Percentiles rank a stretch among this genome's conserved stretches.
Evolutionary conservation across 805 yeast species (phyloP).

Genomic region (Metschnikowia koreensis): DNA sequence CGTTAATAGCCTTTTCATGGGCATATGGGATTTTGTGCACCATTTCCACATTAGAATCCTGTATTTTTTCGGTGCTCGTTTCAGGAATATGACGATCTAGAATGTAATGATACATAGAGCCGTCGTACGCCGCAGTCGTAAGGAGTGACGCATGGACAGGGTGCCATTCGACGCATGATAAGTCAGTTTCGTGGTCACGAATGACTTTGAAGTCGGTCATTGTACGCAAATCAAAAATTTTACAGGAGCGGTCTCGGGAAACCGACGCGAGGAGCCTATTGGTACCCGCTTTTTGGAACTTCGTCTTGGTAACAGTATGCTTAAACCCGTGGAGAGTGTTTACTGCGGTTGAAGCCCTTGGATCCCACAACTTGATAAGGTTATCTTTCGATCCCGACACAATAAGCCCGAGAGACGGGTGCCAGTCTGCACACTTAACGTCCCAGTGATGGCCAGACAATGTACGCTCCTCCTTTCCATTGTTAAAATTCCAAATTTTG

Average conservation of each 20-base stretch:
- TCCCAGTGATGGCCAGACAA: conserved; percentile 98
- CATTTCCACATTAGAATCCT: conserved; percentile 31
- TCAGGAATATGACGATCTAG: conserved; percentile 52
- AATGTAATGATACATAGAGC: conserved; percentile 75
- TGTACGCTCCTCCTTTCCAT: conserved; percentile 76
- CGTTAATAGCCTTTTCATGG: conserved; percentile 89
- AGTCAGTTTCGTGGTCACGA: conserved; percentile 79
- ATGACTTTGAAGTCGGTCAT: conserved; percentile 75
- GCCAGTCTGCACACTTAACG: conserved; percentile 97
- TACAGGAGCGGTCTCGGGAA: conserved; percentile 83
- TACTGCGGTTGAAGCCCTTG: conserved; percentile 71
- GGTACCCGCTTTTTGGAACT: conserved; percentile 83
- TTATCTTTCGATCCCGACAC: conserved; percentile 96
- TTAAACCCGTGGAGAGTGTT: conserved; percentile 88
- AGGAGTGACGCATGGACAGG: conserved; percentile 79
- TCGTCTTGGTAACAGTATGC: conserved; percentile 84
- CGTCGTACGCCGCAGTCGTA: conserved; percentile 87
- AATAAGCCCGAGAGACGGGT: conserved; percentile 77
- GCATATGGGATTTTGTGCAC: conserved; percentile 80
- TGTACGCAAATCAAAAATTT: conserved; percentile 83
- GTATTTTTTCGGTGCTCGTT: conserved; percentile 18
- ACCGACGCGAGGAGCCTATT: conserved; percentile 74
- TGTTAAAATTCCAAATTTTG: conserved; percentile 93
- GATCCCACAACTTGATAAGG: conserved; percentile 93
- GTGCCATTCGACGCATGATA: conserved; percentile 88